Evolutionary conservation across 441 rosid genomes (phyloP).

Genomic region (Pelargonium myrrhifolium): DNA sequence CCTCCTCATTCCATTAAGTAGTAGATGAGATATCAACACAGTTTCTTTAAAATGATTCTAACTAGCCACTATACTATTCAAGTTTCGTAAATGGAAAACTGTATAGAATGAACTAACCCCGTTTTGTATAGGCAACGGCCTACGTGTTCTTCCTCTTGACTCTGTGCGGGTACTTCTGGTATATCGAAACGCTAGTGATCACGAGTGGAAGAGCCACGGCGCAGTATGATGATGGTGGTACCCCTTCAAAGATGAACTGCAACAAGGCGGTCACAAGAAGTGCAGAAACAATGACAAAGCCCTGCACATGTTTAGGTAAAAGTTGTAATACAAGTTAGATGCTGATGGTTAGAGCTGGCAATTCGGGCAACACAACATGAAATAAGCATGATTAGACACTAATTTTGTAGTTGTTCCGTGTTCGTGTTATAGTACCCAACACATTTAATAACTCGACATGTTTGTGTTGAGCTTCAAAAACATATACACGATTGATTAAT

Average conservation of each 20-base stretch:
- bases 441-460: no score
- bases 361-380: no score
- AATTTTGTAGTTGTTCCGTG: no score
- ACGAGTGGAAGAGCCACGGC: conserved; percentile 80
- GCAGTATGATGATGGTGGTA: conserved; percentile 71
- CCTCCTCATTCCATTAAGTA: background rate
- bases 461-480: no score
- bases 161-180: conserved; percentile 79
- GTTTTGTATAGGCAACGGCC: background rate
- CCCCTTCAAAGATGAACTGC: conserved; percentile 88
- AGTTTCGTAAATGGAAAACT: background rate
- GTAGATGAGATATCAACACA: background rate
- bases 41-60: background rate
- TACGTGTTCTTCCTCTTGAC: conserved; percentile 66
- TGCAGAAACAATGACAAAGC: conserved; percentile 95
- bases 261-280: conserved; percentile 83
- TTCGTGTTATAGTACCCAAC: no score
- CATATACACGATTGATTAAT: no score
- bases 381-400: no score
- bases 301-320: conserved; percentile 38
- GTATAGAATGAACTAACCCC: background rate
- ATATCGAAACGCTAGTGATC: conserved; percentile 64
- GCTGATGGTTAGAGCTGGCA: background rate
- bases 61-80: background rate
- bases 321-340: background rate